Evolutionary conservation across 2,329 filamentous ascomycete species (phyloP).

Genomic region (Botryotinia globosa): DNA sequence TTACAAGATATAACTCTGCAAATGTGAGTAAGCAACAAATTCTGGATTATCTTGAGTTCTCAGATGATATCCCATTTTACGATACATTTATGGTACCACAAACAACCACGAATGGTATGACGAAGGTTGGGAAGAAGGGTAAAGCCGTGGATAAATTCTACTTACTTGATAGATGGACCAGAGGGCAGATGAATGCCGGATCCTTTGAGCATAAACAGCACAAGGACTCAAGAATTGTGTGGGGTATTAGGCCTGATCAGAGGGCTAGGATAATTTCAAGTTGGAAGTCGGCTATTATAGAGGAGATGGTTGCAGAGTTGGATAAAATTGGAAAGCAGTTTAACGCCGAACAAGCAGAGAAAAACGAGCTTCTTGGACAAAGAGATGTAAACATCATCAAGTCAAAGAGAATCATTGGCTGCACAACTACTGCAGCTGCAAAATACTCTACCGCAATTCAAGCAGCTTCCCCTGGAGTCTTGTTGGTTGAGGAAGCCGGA

Average conservation of each 20-base stretch:
- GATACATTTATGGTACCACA: slow-evolving; percentile 55
- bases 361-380: slow-evolving; percentile 47
- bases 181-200: slow-evolving; percentile 45
- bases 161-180: slow-evolving; percentile 53
- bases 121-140: slow-evolving; percentile 45
- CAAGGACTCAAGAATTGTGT: slow-evolving; percentile 44
- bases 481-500: slow-evolving; percentile 68
- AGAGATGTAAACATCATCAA: slow-evolving; percentile 46
- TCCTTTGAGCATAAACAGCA: slow-evolving; percentile 40
- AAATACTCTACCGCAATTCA: slow-evolving; percentile 56
- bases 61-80: slow-evolving; percentile 50
- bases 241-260: slow-evolving; percentile 46
- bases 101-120: slow-evolving; percentile 45
- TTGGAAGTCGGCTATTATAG: slow-evolving; percentile 48
- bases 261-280: slow-evolving; percentile 41
- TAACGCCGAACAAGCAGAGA: slow-evolving; percentile 42
- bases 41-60: slow-evolving; percentile 51
- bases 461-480: slow-evolving; percentile 53
- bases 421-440: slow-evolving; percentile 69
- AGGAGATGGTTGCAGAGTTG: slow-evolving; percentile 51
- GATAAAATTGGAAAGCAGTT: slow-evolving; percentile 42
- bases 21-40: slow-evolving; percentile 34
- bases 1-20: slow-evolving; percentile 24
- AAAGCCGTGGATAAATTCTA: slow-evolving; percentile 47
- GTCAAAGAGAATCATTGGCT: slow-evolving; percentile 61